A percentile compares a stretch with the other conserved stretches of the same genome.
phyloP scores from a whole-genome alignment of 2,329 filamentous ascomycete species.

The Trichophyton benhamiae region DNA sequence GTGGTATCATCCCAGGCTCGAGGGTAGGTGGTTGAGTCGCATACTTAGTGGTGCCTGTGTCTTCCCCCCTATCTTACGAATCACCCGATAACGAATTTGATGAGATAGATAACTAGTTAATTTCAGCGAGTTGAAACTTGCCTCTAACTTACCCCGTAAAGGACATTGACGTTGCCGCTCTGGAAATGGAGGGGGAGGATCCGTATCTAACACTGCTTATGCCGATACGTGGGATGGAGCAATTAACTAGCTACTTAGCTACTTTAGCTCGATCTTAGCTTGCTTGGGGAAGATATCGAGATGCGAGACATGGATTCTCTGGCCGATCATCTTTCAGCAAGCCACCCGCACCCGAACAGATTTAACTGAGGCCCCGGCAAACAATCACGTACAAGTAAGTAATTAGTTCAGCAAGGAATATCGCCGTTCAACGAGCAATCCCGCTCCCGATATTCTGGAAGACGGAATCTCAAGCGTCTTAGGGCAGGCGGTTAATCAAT shows the following conservation, averaged over 20 bases:
- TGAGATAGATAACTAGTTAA: neutral
- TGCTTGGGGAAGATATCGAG: neutral
- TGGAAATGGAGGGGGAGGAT: neutral
- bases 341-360: neutral
- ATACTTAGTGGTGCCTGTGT: neutral
- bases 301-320: neutral
- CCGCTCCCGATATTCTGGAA: neutral
- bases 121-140: neutral
- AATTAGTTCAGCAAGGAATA: no score
- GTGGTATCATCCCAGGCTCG: neutral
- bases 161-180: neutral
- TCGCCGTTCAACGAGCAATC: neutral
- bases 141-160: neutral
- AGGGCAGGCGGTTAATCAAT: no score
- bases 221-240: no score
- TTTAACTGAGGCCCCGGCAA: neutral
- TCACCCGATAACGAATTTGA: neutral
- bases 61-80: no score
- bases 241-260: no score
- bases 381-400: neutral
- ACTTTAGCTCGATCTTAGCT: no score
- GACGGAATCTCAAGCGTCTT: neutral
- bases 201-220: neutral
- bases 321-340: neutral
- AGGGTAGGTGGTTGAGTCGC: neutral